Conservation (phyloP, 805 yeast genomes). For the Lachancea dasiensis region DNA sequence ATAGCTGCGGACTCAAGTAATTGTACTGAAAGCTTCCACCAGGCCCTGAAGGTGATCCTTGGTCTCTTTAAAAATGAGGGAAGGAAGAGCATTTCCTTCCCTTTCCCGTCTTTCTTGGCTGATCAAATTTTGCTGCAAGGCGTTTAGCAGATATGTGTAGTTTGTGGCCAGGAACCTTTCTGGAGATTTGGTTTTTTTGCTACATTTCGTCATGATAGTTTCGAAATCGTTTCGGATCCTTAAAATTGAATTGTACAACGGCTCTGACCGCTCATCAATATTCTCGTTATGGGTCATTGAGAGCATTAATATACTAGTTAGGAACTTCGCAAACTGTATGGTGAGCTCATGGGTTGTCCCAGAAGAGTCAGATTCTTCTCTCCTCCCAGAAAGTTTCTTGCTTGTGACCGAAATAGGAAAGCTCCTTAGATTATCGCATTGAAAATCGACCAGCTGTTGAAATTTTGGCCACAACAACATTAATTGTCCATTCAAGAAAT, state of each 20-base stretch:
- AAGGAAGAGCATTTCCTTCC: constrained; percentile 14
- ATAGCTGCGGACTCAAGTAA: constrained; percentile 4
- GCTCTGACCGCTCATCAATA: constrained; percentile 46
- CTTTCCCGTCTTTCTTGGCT: constrained; percentile 8
- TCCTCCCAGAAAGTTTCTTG: constrained; percentile 29
- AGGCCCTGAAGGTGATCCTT: constrained; percentile 26
- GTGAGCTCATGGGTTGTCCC: constrained; percentile 58
- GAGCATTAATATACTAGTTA: constrained; percentile 65
- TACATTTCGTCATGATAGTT: constrained; percentile 63
- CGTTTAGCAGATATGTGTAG: constrained; percentile 32
- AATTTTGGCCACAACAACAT: constrained; percentile 82
- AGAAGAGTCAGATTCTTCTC: constrained; percentile 28
- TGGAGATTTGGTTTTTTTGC: constrained; percentile 45
- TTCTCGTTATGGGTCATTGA: constrained; percentile 32
- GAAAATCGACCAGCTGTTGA: constrained; percentile 67
- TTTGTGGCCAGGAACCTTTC: constrained; percentile 68
- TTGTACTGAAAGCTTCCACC: constrained; percentile 30
- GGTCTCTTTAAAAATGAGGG: constrained; percentile 24
- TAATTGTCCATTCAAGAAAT: constrained; percentile 58
- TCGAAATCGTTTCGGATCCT: constrained; percentile 79
- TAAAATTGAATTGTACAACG: constrained; percentile 60
- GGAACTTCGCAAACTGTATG: constrained; percentile 67
- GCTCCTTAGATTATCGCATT: constrained; percentile 65
- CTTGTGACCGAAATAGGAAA: constrained; percentile 31
- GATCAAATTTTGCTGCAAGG: constrained; percentile 22